Evolutionary conservation across 768 basidiomycete species (phyloP).

Genomic region (Rhizopogon roseolus): DNA sequence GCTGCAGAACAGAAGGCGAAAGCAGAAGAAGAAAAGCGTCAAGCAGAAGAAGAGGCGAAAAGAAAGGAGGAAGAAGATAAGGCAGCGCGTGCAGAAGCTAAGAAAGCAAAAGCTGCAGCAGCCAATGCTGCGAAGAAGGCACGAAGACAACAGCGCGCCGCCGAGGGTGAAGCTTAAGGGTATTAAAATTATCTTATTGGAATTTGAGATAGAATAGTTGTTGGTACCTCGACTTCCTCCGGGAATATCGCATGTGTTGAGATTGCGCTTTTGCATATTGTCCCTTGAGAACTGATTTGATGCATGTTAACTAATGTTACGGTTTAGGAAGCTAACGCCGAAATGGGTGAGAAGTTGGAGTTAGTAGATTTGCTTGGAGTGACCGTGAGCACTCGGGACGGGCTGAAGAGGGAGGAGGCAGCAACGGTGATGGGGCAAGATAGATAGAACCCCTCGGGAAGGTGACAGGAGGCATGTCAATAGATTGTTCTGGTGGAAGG

Average conservation of each 20-base stretch:
- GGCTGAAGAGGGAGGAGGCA: not conserved
- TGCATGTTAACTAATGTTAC: no score
- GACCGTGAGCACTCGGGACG: no score
- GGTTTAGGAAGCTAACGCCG: no score
- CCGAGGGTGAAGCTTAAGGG: slow-evolving; percentile 19
- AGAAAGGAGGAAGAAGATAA: slow-evolving; percentile 85
- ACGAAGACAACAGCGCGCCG: slow-evolving; percentile 55
- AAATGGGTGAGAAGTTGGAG: not conserved
- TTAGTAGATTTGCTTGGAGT: not conserved
- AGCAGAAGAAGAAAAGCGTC: slow-evolving; percentile 53
- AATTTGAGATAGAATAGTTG: no score
- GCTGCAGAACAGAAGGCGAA: slow-evolving; percentile 46
- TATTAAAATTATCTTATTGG: not conserved
- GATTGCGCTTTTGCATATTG: not conserved
- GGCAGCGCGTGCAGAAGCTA: slow-evolving; percentile 66
- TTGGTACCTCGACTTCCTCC: no score
- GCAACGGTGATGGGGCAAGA: not conserved
- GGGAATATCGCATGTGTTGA: not conserved
- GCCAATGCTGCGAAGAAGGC: slow-evolving; percentile 93
- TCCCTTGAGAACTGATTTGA: no score
- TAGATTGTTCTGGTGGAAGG: not conserved
- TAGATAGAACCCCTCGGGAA: not conserved
- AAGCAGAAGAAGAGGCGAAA: slow-evolving; percentile 66
- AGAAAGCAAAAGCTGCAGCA: slow-evolving; percentile 80
- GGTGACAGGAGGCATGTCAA: not conserved